Conservation (phyloP, 495 filamentous ascomycete species). For the Penicillium longicatenatum region DNA sequence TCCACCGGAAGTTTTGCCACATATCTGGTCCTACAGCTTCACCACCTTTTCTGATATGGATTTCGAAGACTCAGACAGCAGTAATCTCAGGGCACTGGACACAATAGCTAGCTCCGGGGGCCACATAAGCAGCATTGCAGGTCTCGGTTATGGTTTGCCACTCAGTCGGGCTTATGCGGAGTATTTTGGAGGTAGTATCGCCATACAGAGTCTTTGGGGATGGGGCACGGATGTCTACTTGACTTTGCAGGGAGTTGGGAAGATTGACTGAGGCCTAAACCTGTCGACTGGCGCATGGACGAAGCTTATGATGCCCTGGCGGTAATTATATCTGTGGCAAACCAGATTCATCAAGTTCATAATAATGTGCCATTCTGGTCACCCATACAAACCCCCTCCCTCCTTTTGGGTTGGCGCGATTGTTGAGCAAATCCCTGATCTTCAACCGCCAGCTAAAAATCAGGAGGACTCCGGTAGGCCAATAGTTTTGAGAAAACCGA, state of each 20-base stretch:
- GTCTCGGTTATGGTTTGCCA: constrained; percentile 90
- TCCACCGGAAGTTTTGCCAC: constrained; percentile 71
- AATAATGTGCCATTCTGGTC: neutral
- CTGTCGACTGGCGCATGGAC: neutral
- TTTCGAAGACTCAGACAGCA: constrained; percentile 36
- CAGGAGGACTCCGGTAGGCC: no score
- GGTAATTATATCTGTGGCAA: neutral
- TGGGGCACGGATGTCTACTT: constrained; percentile 90
- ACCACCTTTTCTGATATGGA: constrained; percentile 84
- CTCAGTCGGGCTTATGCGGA: constrained; percentile 93
- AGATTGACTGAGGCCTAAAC: constrained; percentile 43
- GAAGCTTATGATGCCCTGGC: neutral
- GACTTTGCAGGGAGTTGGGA: constrained; percentile 81
- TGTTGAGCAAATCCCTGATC: no score
- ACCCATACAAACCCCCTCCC: neutral
- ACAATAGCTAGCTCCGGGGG: constrained; percentile 68
- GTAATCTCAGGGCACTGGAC: constrained; percentile 66
- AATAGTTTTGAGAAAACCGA: no score
- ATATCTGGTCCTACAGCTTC: constrained; percentile 96
- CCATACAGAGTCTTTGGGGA: constrained; percentile 89
- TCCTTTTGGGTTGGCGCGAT: no score
- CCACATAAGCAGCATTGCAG: constrained; percentile 77
- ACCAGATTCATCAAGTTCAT: neutral
- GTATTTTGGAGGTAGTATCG: constrained; percentile 97
- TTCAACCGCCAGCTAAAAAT: no score